These are phyloP conservation scores for Chlorella vulgaris DNA, from an alignment of 139 green algal species.

Conservation along the genomic window DNA sequence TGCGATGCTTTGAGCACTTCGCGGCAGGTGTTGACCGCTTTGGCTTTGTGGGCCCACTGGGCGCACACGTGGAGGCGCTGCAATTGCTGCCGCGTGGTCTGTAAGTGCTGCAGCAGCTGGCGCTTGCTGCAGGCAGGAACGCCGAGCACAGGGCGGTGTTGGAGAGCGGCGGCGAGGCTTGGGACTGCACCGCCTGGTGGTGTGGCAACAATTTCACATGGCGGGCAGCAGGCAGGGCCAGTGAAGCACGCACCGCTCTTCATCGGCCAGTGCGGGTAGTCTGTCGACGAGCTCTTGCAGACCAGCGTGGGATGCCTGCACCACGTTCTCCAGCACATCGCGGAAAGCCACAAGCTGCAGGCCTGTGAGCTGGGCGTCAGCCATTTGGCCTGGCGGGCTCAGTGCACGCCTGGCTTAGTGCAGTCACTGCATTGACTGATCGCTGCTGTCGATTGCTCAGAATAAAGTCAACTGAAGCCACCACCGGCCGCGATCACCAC, in stretches of 20 bases:
- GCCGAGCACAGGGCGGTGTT: background rate
- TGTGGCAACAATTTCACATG: too few species aligned
- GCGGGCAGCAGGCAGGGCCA: background rate
- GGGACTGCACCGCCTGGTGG: too few species aligned
- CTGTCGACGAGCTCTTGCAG: constrained; percentile 11
- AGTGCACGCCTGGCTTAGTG: background rate
- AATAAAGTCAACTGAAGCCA: too few species aligned
- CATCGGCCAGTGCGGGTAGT: constrained; percentile 12
- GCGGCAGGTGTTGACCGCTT: constrained; percentile 37
- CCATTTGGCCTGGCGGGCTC: background rate
- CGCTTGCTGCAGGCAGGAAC: constrained; percentile 37
- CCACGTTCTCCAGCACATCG: constrained; percentile 22
- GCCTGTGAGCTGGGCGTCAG: background rate
- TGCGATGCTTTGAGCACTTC: background rate
- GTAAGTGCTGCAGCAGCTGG: constrained; percentile 50
- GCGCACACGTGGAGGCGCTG: constrained; percentile 58
- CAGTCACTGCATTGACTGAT: background rate
- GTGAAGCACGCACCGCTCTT: constrained; percentile 21
- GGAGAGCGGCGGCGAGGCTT: too few species aligned
- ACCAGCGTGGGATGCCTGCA: background rate
- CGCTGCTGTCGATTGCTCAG: too few species aligned
- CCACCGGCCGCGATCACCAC: too few species aligned
- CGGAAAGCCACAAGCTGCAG: constrained; percentile 28
- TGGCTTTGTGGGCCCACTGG: constrained; percentile 59
- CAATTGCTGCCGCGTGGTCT: constrained; percentile 52